Conservation (phyloP, 2,329 filamentous ascomycete species). For the Colletotrichum spinosum region DNA sequence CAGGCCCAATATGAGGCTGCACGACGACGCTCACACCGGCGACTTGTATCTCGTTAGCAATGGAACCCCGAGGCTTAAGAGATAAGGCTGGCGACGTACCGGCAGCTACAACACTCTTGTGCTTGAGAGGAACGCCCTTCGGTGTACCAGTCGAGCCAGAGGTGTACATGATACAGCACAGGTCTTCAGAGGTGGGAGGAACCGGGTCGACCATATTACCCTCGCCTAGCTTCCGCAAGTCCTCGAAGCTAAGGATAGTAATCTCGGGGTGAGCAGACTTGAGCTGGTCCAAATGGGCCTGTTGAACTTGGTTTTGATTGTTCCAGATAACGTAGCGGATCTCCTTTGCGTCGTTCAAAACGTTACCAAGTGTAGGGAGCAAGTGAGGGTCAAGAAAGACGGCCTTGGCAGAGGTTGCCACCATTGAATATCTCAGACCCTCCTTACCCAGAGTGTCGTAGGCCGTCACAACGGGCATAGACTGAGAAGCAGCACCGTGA, state of each 20-base stretch:
- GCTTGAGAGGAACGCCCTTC: conserved; percentile 83
- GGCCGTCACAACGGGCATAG: conserved; percentile 84
- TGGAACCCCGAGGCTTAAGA: neutral
- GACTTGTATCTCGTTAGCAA: conserved; percentile 58
- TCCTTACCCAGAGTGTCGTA: conserved; percentile 85
- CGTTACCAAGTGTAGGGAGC: conserved; percentile 66
- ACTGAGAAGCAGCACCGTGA: conserved; percentile 74
- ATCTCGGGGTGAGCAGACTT: conserved; percentile 55
- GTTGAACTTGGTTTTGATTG: conserved; percentile 63
- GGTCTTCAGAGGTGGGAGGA: conserved; percentile 77
- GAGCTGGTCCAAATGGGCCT: conserved; percentile 61
- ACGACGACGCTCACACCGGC: conserved; percentile 83
- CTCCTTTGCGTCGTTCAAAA: conserved; percentile 61
- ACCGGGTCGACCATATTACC: conserved; percentile 76
- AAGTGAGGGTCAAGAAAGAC: conserved; percentile 70
- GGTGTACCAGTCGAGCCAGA: conserved; percentile 86
- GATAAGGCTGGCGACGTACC: conserved; percentile 60
- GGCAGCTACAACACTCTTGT: conserved; percentile 79
- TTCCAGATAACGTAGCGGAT: conserved; percentile 67
- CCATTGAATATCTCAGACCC: conserved; percentile 78
- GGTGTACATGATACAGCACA: conserved; percentile 80
- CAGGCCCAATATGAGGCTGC: conserved; percentile 80
- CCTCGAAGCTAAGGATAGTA: conserved; percentile 62
- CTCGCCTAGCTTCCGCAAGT: conserved; percentile 63
- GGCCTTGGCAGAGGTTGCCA: conserved; percentile 76